These are phyloP conservation scores for Mortierella sp. DNA, from an alignment of 371 early-diverging fungal genomes.

Conservation along the genomic window DNA sequence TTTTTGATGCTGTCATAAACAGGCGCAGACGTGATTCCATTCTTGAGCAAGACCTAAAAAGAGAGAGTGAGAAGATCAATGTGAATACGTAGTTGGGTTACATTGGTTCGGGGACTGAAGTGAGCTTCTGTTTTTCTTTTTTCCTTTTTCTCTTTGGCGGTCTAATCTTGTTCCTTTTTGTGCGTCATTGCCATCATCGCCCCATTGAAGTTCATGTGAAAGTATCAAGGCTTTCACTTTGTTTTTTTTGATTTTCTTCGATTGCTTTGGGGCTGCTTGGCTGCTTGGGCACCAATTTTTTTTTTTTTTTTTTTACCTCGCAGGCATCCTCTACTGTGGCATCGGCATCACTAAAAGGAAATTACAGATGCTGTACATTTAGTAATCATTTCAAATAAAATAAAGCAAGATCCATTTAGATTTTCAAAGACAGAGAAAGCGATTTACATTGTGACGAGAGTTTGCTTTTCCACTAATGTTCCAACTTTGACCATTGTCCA, in stretches of 20 bases:
- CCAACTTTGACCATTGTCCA: constrained; percentile 70
- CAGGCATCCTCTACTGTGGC: constrained; percentile 57
- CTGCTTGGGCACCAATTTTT: too few relatives aligned
- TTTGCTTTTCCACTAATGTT: constrained; percentile 63
- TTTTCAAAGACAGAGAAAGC: too few relatives aligned
- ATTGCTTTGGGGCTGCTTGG: not conserved
- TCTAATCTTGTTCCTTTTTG: too few relatives aligned
- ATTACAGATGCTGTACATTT: too few relatives aligned
- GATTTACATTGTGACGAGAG: constrained; percentile 68
- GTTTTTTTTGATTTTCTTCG: too few relatives aligned
- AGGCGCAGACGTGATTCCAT: constrained; percentile 68
- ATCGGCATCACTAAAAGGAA: constrained; percentile 44
- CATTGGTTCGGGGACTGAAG: not conserved
- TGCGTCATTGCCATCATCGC: too few relatives aligned
- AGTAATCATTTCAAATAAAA: not conserved
- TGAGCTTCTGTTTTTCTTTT: not conserved
- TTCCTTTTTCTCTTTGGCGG: not conserved
- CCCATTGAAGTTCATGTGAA: too few relatives aligned
- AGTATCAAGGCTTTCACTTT: too few relatives aligned
- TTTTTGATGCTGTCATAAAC: constrained; percentile 69
- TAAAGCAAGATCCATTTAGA: not conserved
- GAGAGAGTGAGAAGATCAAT: too few relatives aligned
- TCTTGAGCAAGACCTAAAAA: constrained; percentile 29
- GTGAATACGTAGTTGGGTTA: too few relatives aligned
- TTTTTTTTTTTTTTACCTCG: constrained; percentile 31